Evolutionary conservation across 2,329 filamentous ascomycete species (phyloP), one percentile per base, ranked within the genome.

Genomic region (Alternaria consortialis): DNA sequence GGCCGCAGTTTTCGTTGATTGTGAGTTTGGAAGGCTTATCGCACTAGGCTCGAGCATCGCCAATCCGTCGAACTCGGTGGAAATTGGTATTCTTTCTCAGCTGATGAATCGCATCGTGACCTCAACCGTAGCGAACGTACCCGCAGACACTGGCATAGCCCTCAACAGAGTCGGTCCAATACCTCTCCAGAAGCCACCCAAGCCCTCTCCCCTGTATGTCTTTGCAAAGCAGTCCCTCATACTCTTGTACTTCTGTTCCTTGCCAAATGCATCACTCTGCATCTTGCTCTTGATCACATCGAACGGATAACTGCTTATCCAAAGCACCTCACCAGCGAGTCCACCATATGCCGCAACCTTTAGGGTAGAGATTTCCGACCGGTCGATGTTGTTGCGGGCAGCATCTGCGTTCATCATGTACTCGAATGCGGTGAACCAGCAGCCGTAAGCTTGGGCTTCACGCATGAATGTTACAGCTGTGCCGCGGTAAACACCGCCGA

Each of bases 241-340:
- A 57, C 84, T 90, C 77, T 83, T 87, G 81, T 91, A 99, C 76
- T 85, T 86, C 83, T 90, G 88, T 65, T 86, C 82, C 50, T 78
- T 79, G 2, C 92, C 93, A 76, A 97, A 95, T 0, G 92, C 94
- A 81, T 99, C 95, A 60, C 91, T 97, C 86, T 99, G 95, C 94
- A 98, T 97, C 87, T 97, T 98, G 82, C 93, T 97, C 91, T 99
- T 99, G 81, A 99, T 82, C 29, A 99, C 94, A 81, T 99, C 95
- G 67, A 99, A 91, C 23, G 95, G 95, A 81, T 99, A 99, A 76
- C 93, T 97, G 36, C 86, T 86, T 56, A 99, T 83, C 95, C 95
- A 99, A 58, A 99, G 86, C 53, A 89, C 92, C 84, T 99, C 95
- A 70, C 95, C 95, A 0, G 95, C 95, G 40, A 99, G 80, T 44